Percentiles rank a stretch among this genome's conserved stretches.
Evolutionary conservation across 1,139 yeast genomes (phyloP).

Genomic region (Taphrina wiesneri): DNA sequence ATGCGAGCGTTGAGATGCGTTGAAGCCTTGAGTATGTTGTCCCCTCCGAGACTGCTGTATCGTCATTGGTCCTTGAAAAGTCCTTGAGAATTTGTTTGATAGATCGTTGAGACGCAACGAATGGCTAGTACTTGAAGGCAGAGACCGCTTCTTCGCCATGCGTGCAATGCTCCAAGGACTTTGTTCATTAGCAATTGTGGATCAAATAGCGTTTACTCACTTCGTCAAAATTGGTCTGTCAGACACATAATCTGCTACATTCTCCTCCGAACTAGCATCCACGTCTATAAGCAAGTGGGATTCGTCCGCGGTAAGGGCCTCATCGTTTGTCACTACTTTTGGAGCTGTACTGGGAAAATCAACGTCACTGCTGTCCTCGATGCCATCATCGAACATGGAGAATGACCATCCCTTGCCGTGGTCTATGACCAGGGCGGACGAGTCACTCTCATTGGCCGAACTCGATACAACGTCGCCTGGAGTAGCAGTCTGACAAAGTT

Average conservation of each 20-base stretch:
- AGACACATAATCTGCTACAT: neutral
- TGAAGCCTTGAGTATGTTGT: neutral
- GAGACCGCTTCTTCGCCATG: neutral
- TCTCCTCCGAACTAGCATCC: neutral
- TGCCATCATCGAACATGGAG: conserved; percentile 12
- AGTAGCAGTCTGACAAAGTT: no score
- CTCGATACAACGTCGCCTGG: no score
- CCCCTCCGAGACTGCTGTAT: neutral
- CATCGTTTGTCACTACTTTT: no score
- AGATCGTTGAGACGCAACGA: neutral
- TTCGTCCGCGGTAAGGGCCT: no score
- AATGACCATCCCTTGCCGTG: neutral
- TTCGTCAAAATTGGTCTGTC: neutral
- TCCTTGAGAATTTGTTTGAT: neutral
- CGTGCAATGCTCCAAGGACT: conserved; percentile 19
- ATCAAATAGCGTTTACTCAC: neutral
- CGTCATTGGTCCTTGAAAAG: neutral
- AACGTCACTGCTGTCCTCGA: neutral
- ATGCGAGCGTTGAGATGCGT: neutral
- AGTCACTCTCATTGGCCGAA: no score
- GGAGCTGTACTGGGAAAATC: neutral
- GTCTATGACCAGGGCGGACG: neutral
- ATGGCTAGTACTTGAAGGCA: neutral
- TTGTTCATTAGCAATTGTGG: neutral
- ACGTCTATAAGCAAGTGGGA: no score